A percentile compares a stretch with the other conserved stretches of the same genome.
These are phyloP conservation scores for Acidiella bohemica DNA, from an alignment of 495 filamentous ascomycete species.

Conservation along the genomic window DNA sequence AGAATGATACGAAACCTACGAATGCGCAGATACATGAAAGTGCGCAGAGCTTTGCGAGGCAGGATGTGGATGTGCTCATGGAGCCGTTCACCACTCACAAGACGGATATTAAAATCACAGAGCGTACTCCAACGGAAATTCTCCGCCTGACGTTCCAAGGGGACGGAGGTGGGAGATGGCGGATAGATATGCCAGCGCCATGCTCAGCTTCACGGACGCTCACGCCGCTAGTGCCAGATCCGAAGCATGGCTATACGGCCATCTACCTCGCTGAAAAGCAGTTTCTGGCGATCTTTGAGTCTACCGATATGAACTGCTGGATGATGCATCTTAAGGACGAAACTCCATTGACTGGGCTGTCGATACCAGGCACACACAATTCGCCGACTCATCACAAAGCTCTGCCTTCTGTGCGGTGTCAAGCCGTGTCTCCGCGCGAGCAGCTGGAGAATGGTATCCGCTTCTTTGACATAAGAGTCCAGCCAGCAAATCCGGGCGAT, in stretches of 20 bases:
- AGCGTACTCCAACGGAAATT: constrained; percentile 37
- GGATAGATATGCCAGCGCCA: constrained; percentile 46
- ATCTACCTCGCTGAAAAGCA: constrained; percentile 52
- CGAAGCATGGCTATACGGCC: constrained; percentile 51
- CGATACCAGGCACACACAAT: constrained; percentile 94
- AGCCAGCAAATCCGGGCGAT: constrained; percentile 45
- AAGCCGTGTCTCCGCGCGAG: constrained; percentile 58
- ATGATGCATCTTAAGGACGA: constrained; percentile 60
- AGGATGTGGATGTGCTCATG: constrained; percentile 43
- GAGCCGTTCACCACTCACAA: constrained; percentile 43
- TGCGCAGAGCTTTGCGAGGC: constrained; percentile 39
- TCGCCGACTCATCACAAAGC: constrained; percentile 70
- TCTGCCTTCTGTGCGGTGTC: constrained; percentile 85
- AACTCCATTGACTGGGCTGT: constrained; percentile 62
- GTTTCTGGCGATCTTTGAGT: constrained; percentile 66
- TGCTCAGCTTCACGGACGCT: constrained; percentile 43
- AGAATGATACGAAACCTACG: constrained; percentile 16
- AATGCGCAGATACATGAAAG: constrained; percentile 35
- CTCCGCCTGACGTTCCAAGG: constrained; percentile 50
- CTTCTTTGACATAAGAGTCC: constrained; percentile 83
- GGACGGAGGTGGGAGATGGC: constrained; percentile 42
- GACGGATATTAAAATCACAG: constrained; percentile 40
- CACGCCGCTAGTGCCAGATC: constrained; percentile 40
- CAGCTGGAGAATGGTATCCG: constrained; percentile 86
- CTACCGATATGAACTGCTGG: constrained; percentile 58